Conservation (phyloP, 1,284 basidiomycete genomes). For the Phylloporus sp. region DNA sequence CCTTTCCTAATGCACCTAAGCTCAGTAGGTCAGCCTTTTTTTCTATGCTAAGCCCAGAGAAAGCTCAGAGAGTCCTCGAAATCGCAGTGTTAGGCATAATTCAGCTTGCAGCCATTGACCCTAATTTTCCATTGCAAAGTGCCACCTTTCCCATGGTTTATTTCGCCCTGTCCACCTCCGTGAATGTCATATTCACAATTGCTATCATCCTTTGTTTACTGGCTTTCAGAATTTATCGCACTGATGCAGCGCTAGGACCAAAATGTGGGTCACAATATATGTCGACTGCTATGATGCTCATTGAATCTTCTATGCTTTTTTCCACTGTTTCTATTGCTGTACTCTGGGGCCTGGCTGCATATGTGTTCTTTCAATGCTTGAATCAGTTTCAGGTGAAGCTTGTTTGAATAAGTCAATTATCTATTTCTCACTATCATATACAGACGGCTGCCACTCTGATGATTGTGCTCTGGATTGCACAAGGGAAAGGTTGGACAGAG, state of each 20-base stretch:
- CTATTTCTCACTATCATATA: not conserved
- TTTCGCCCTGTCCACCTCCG: constrained; percentile 21
- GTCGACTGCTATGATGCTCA: constrained; percentile 21
- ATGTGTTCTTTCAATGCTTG: constrained; percentile 16
- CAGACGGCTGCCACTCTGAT: constrained; percentile 24
- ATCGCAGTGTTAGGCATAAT: constrained; percentile 13
- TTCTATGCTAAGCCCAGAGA: not conserved
- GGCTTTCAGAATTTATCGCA: constrained; percentile 4
- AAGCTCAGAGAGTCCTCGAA: not conserved
- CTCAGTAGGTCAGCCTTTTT: constrained; percentile 19
- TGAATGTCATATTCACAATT: constrained; percentile 32
- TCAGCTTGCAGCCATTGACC: constrained; percentile 15
- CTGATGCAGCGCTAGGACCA: constrained; percentile 9
- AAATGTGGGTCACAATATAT: constrained; percentile 19
- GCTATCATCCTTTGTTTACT: constrained; percentile 28
- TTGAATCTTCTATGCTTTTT: constrained; percentile 29
- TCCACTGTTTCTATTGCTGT: constrained; percentile 17
- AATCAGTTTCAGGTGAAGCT: constrained; percentile 26
- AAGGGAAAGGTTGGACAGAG: constrained; percentile 30
- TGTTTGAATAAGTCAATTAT: not conserved
- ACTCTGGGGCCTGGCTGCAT: constrained; percentile 10
- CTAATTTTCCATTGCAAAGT: constrained; percentile 11
- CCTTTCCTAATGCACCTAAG: constrained; percentile 18
- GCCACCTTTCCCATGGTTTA: constrained; percentile 26
- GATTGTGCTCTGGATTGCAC: constrained; percentile 30